A percentile compares a stretch with the other conserved stretches of the same genome.
These are phyloP conservation scores for Lavandula angustifolia DNA, from an alignment of 257 asterid genomes.

Conservation along the genomic window DNA sequence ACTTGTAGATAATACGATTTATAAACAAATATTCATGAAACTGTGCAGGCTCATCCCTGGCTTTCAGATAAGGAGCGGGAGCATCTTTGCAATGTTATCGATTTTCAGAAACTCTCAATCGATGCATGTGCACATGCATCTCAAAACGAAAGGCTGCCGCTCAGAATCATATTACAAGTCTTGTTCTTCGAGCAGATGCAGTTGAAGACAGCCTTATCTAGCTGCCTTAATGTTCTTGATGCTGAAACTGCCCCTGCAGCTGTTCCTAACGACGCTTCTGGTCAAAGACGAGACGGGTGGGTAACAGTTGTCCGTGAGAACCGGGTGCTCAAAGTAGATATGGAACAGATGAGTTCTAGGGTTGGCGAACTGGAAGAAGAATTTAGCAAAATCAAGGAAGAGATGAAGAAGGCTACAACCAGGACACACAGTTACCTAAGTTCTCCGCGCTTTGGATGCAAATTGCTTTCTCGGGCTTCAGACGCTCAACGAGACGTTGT, in stretches of 20 bases:
- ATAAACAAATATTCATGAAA: conserved; percentile 12
- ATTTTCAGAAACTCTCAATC: conserved; percentile 88
- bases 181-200: conserved; percentile 95
- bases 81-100: conserved; percentile 71
- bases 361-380: conserved; percentile 92
- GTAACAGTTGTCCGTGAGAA: conserved; percentile 79
- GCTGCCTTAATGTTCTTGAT: conserved; percentile 70
- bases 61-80: conserved; percentile 75
- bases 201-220: conserved; percentile 75
- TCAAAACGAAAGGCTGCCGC: conserved; percentile 85
- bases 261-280: conserved; percentile 44
- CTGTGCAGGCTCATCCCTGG: conserved; percentile 83
- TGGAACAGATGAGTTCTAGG: conserved; percentile 83
- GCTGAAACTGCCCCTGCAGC: conserved; percentile 66
- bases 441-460: conserved; percentile 74
- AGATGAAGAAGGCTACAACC: conserved; percentile 66
- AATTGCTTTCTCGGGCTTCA: conserved; percentile 59
- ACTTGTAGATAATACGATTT: neutral
- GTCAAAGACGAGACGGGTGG: conserved; percentile 80
- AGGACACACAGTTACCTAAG: conserved; percentile 64
- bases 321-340: conserved; percentile 72
- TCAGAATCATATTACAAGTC: conserved; percentile 83
- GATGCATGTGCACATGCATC: conserved; percentile 99
- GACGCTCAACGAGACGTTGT: conserved; percentile 49
- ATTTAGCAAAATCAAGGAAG: conserved; percentile 70